A percentile compares a stretch with the other conserved stretches of the same genome.
Evolutionary conservation across 2,329 filamentous ascomycete species (phyloP).

Genomic region (Sporothrix euskadiensis): DNA sequence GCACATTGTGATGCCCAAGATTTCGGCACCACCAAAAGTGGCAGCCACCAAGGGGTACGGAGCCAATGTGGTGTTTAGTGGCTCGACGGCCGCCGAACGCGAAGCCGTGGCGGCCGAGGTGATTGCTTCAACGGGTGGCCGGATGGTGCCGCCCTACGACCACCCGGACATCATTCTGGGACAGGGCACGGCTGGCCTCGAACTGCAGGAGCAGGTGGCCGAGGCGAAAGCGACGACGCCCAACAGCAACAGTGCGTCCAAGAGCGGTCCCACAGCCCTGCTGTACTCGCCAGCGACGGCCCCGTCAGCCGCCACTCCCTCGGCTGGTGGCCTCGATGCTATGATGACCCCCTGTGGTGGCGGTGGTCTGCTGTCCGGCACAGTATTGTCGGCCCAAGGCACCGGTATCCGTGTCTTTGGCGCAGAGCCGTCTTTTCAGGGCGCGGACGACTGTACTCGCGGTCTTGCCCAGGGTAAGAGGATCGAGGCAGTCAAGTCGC

Average conservation of each 20-base stretch:
- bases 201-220: constrained; percentile 73
- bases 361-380: constrained; percentile 82
- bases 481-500: constrained; percentile 66
- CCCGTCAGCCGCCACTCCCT: constrained; percentile 28
- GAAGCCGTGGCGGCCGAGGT: constrained; percentile 74
- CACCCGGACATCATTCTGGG: constrained; percentile 89
- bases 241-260: background rate
- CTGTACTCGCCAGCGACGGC: constrained; percentile 26
- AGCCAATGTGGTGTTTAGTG: constrained; percentile 76
- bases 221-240: constrained; percentile 35
- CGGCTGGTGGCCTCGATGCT: constrained; percentile 55
- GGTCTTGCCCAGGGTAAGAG: constrained; percentile 66
- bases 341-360: constrained; percentile 85
- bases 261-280: constrained; percentile 19
- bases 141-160: constrained; percentile 86
- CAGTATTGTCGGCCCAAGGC: constrained; percentile 72
- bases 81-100: constrained; percentile 75
- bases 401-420: constrained; percentile 79
- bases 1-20: constrained; percentile 90
- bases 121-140: constrained; percentile 69
- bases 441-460: constrained; percentile 77
- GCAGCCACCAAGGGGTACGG: constrained; percentile 78
- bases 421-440: constrained; percentile 78
- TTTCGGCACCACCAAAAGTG: constrained; percentile 82
- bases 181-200: constrained; percentile 85